Base-by-base conservation (phyloP, 768 basidiomycete genomes). In the Podaxis carcinomalis region DNA sequence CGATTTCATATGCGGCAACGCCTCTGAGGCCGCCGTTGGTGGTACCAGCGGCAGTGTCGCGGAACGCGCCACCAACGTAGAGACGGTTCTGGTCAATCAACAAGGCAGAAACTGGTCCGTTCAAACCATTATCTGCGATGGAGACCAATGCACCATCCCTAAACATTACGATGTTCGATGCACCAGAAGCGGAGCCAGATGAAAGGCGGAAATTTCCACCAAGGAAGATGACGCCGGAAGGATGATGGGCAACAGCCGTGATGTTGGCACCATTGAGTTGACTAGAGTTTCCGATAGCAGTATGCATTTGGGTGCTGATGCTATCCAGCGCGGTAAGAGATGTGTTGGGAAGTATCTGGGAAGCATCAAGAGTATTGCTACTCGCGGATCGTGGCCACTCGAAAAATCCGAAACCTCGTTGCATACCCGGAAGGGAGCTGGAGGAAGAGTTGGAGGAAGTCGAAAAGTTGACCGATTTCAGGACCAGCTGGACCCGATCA, bases 21-120 rank as follows among this genome's bases (percentile, higher is more conserved):
- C 86, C 82, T 47, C 72, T 72, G 37, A 93, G 74, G 36, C 73
- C 75, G 57, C 83, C 82, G 50, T 80, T 74, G 1, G 77, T 80
- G 0, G 87, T 83, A 14, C 79, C 74, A 4, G 79, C 75, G 1
- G 72, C 71, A 0, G 93, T 90, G 63, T 90, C 87, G 0, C 79
- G 81, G 77, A 99, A 99, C 0, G 85, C 77, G 0, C 97, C 97
- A n/a, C 93, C 96, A 42, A 95, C 85, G 70, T 82, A 97, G 10
- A 98, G 73, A 19, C 77, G 77, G 66, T 90, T 80, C 10, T 83
- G 86, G 57, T 80, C 74, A 35, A 89, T 67, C n/a, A 81, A 76
- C 42, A 95, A 70, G 0, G 92, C 82, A 7, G 81, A 78, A 7
- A 98, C 92, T 7, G 80, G 73, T 2, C 92, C 95, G 68, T 95